phyloP scores from a whole-genome alignment of 2,329 filamentous ascomycete genomes.

The Phaeosphaeriaceae sp. region DNA sequence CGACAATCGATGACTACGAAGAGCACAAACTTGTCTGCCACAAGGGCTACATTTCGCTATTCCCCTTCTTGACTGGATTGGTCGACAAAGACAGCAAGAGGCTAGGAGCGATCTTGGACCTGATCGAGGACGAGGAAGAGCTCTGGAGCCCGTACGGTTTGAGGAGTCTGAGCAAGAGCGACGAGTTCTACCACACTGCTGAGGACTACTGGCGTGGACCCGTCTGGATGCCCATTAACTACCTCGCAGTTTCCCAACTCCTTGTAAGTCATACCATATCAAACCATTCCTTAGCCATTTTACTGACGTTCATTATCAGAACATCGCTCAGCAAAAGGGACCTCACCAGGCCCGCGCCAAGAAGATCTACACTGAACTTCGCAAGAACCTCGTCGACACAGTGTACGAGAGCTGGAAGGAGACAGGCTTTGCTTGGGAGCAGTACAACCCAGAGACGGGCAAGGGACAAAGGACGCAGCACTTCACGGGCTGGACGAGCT shows the following conservation, averaged over 20 bases:
- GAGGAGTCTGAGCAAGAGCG: slow-evolving; percentile 83
- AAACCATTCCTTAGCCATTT: background rate
- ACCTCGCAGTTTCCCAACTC: slow-evolving; percentile 80
- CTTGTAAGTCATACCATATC: slow-evolving; percentile 53
- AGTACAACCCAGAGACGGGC: slow-evolving; percentile 94
- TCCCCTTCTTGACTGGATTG: slow-evolving; percentile 88
- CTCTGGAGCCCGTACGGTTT: slow-evolving; percentile 93
- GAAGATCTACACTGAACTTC: slow-evolving; percentile 77
- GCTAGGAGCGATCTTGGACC: slow-evolving; percentile 75
- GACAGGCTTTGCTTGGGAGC: slow-evolving; percentile 98
- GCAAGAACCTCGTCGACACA: slow-evolving; percentile 85
- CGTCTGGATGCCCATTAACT: slow-evolving; percentile 98
- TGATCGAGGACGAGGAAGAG: slow-evolving; percentile 81
- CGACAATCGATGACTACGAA: slow-evolving; percentile 93
- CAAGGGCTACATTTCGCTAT: slow-evolving; percentile 93
- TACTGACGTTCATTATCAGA: slow-evolving; percentile 52
- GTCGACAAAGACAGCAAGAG: slow-evolving; percentile 75
- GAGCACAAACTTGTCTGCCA: slow-evolving; percentile 90
- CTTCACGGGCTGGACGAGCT: slow-evolving; percentile 98
- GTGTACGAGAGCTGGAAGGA: slow-evolving; percentile 87
- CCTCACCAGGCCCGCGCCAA: slow-evolving; percentile 72
- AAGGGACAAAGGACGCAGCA: slow-evolving; percentile 95
- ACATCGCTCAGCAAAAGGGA: slow-evolving; percentile 68
- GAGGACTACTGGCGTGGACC: slow-evolving; percentile 99
- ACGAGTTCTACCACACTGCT: slow-evolving; percentile 82